Percentiles rank a stretch among this genome's conserved stretches.
Conservation (phyloP, 176 grass and related monocot genomes). For the Oryza rufipogon region DNA sequence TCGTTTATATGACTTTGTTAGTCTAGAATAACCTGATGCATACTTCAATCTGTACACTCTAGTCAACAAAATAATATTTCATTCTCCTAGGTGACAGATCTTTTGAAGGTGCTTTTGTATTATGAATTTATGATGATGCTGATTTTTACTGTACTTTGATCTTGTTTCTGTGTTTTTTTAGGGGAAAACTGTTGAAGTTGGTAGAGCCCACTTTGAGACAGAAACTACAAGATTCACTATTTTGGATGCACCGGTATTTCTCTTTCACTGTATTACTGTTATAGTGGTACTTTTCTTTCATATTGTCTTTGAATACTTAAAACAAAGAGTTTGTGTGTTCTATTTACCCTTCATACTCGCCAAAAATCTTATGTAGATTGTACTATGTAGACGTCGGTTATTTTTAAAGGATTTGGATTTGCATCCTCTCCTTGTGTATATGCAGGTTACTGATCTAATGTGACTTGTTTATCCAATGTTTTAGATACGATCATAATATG, state of each 20-base stretch:
- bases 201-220: conserved; percentile 91
- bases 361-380: background rate
- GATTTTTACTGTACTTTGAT: background rate
- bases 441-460: background rate
- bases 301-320: background rate
- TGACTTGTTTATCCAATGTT: background rate
- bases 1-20: conserved; percentile 10
- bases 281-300: background rate
- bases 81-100: conserved; percentile 6
- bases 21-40: background rate
- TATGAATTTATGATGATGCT: background rate
- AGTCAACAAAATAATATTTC: conserved; percentile 3
- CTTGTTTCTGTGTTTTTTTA: conserved; percentile 47
- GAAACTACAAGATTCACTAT: conserved; percentile 90
- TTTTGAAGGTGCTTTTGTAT: background rate
- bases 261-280: background rate
- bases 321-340: background rate
- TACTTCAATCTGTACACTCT: background rate
- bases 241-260: conserved; percentile 79
- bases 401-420: background rate
- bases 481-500: background rate
- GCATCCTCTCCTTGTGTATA: background rate
- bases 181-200: conserved; percentile 92
- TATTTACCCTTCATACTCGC: background rate
- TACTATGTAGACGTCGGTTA: background rate